Evolutionary conservation across 768 basidiomycete species (phyloP).

Genomic region (Lentinula aciculospora): DNA sequence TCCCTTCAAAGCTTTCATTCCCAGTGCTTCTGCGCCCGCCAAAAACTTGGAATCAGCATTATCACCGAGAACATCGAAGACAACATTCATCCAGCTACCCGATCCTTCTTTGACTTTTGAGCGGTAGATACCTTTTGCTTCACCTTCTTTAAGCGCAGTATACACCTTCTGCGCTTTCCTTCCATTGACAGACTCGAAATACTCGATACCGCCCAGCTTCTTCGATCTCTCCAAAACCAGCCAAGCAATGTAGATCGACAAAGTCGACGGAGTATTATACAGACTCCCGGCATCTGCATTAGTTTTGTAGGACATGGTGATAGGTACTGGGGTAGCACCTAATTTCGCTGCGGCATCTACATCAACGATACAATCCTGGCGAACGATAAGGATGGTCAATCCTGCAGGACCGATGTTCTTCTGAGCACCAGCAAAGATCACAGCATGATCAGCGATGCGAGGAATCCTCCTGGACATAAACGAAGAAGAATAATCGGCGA

Average conservation of each 20-base stretch:
- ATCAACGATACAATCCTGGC: slow-evolving; percentile 91
- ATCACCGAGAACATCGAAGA: slow-evolving; percentile 76
- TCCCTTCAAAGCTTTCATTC: slow-evolving; percentile 86
- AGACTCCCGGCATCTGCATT: slow-evolving; percentile 71
- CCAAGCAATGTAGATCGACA: slow-evolving; percentile 86
- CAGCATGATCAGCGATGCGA: slow-evolving; percentile 79
- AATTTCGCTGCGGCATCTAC: slow-evolving; percentile 72
- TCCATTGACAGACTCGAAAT: slow-evolving; percentile 61
- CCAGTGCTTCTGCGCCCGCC: slow-evolving; percentile 68
- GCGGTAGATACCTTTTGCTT: slow-evolving; percentile 61
- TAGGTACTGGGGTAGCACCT: slow-evolving; percentile 71
- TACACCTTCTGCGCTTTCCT: slow-evolving; percentile 80
- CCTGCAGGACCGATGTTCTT: slow-evolving; percentile 98
- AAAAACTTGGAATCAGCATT: slow-evolving; percentile 71
- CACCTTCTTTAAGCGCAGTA: slow-evolving; percentile 61
- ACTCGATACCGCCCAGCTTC: slow-evolving; percentile 57
- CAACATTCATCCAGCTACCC: slow-evolving; percentile 94
- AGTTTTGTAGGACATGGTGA: slow-evolving; percentile 78
- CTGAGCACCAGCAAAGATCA: slow-evolving; percentile 96
- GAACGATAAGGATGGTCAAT: slow-evolving; percentile 87
- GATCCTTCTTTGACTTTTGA: slow-evolving; percentile 69
- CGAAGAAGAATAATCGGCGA: slow-evolving; percentile 93
- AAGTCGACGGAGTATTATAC: slow-evolving; percentile 91
- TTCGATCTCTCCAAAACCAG: slow-evolving; percentile 74
- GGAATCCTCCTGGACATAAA: slow-evolving; percentile 96